Evolutionary conservation across 805 yeast species (phyloP).

Genomic region (Candida manassasensis): DNA sequence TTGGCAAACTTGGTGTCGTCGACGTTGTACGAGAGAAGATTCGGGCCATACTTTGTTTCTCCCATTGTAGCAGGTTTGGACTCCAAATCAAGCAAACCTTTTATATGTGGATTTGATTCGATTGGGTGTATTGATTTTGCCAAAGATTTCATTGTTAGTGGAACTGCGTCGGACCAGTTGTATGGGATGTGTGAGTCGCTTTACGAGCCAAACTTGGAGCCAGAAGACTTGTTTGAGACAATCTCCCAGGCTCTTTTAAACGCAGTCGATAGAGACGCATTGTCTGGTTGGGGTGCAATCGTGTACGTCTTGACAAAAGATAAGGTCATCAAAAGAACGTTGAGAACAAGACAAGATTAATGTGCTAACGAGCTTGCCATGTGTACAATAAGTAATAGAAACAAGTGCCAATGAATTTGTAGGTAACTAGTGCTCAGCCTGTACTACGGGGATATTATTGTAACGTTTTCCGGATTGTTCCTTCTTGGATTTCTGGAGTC

Average conservation of each 20-base stretch:
- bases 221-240: conserved; percentile 94
- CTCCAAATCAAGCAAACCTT: conserved; percentile 78
- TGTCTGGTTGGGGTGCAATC: conserved; percentile 98
- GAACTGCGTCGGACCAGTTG: conserved; percentile 94
- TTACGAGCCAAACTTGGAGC: conserved; percentile 89
- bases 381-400: too few species aligned
- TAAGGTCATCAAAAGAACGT: conserved; percentile 78
- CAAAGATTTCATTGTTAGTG: conserved; percentile 89
- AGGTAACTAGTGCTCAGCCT: too few species aligned
- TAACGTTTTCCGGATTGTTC: too few species aligned
- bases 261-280: conserved; percentile 95
- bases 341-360: conserved; percentile 96
- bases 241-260: conserved; percentile 88
- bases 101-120: conserved; percentile 90
- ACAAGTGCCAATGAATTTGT: too few species aligned
- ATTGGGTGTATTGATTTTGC: conserved; percentile 97
- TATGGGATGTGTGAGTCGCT: conserved; percentile 98
- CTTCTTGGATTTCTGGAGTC: too few species aligned
- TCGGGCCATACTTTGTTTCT: conserved; percentile 95
- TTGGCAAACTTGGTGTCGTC: conserved; percentile 91
- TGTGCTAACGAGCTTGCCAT: too few species aligned
- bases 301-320: conserved; percentile 91
- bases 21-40: conserved; percentile 83
- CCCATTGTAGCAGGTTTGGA: conserved; percentile 95
- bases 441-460: too few species aligned